These are phyloP conservation scores for Gymnopilus junonius DNA, from an alignment of 768 basidiomycete species.

Conservation along the genomic window DNA sequence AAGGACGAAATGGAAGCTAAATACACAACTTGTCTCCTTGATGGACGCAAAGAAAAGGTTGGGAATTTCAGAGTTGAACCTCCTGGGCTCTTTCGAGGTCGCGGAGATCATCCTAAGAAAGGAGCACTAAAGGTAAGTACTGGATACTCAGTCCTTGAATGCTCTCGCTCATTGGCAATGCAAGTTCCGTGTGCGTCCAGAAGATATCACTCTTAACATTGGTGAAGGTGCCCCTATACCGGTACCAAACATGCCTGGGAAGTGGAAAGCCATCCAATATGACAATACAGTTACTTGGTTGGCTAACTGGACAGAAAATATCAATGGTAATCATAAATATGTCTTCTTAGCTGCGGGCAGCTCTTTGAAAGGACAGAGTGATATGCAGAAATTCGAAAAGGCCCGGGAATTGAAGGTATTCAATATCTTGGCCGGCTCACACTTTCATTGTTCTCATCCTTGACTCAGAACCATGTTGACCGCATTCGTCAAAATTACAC, in stretches of 20 bases:
- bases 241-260: slow-evolving; percentile 88
- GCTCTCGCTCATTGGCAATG: slow-evolving; percentile 5
- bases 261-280: slow-evolving; percentile 87
- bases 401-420: slow-evolving; percentile 92
- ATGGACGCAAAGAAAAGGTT: slow-evolving; percentile 97
- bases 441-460: not conserved
- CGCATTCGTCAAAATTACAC: slow-evolving; percentile 90
- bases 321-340: slow-evolving; percentile 95
- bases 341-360: slow-evolving; percentile 98
- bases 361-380: slow-evolving; percentile 97
- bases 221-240: slow-evolving; percentile 77
- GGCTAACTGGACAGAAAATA: slow-evolving; percentile 98
- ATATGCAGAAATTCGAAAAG: slow-evolving; percentile 98
- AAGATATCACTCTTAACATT: slow-evolving; percentile 96
- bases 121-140: slow-evolving; percentile 84
- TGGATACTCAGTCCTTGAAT: not conserved
- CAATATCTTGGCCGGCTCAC: slow-evolving; percentile 5
- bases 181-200: slow-evolving; percentile 87
- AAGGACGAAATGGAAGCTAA: slow-evolving; percentile 86
- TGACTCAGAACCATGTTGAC: slow-evolving; percentile 82
- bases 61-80: slow-evolving; percentile 99
- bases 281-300: slow-evolving; percentile 99
- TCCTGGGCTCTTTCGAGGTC: slow-evolving; percentile 96
- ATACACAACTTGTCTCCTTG: slow-evolving; percentile 85
- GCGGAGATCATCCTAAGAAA: slow-evolving; percentile 98